Percentiles rank a stretch among this genome's conserved stretches.
Evolutionary conservation across 352 stramenopile species (phyloP).

Genomic region (Salisapilia sapeloensis): DNA sequence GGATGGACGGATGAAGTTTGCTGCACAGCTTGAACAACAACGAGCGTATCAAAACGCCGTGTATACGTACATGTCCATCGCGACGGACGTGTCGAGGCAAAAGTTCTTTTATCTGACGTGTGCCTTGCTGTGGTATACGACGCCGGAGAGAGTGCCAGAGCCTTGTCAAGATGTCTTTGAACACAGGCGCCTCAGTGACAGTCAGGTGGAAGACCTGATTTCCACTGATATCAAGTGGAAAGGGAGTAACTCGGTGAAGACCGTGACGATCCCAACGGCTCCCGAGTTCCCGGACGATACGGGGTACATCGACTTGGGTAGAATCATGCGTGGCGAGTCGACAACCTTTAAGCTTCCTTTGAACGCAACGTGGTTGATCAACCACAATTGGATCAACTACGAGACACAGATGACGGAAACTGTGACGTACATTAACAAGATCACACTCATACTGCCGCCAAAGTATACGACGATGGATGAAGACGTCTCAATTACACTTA

Average conservation of each 20-base stretch:
- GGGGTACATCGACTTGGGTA: conserved; percentile 1
- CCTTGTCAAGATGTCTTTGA: not conserved
- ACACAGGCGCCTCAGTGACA: not conserved
- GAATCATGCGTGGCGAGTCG: conserved; percentile 1
- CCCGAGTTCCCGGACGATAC: conserved; percentile 1
- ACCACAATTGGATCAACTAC: conserved; percentile 1
- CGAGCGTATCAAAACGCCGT: not conserved
- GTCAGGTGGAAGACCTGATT: not conserved
- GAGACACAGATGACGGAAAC: not conserved
- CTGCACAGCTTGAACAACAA: not conserved
- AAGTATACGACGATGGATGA: not conserved
- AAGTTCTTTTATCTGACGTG: not conserved
- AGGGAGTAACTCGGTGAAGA: too few species aligned
- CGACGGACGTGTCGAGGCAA: not conserved
- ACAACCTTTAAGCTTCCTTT: conserved; percentile 1
- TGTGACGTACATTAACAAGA: conserved; percentile 1
- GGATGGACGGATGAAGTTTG: not conserved
- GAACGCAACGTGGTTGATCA: conserved; percentile 2
- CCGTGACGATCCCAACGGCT: conserved; percentile 2
- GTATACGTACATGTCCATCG: not conserved
- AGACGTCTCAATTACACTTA: conserved; percentile 2
- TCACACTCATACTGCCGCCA: conserved; percentile 1
- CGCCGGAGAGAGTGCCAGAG: not conserved
- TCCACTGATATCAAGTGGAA: too few species aligned
- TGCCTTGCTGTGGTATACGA: not conserved